A percentile compares a stretch with the other conserved stretches of the same genome.
phyloP scores from a whole-genome alignment of 78 protist genomes.

The Speleostelium caveatum region DNA sequence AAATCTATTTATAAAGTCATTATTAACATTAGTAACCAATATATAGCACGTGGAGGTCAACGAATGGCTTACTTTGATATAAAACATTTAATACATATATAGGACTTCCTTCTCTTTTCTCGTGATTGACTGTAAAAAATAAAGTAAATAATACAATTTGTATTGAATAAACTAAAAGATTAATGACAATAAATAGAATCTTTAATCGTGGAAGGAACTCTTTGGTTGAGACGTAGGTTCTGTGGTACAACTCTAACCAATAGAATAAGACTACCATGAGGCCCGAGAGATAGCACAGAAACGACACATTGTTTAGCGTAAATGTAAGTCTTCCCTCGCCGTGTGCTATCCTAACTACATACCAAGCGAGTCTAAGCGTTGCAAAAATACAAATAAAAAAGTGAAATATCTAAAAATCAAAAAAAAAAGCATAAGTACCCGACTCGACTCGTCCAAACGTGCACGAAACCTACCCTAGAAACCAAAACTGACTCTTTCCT shows the following conservation, averaged over 20 bases:
- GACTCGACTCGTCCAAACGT: not conserved
- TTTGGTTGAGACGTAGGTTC: slow-evolving; percentile 33
- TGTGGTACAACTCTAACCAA: slow-evolving; percentile 57
- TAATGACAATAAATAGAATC: not conserved
- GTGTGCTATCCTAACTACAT: slow-evolving; percentile 4
- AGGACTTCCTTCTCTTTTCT: slow-evolving; percentile 25
- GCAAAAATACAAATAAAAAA: slow-evolving; percentile 22
- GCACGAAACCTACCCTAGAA: slow-evolving; percentile 20
- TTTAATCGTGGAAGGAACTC: slow-evolving; percentile 35
- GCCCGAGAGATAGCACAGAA: slow-evolving; percentile 34
- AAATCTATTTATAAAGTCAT: not conserved
- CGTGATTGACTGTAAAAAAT: slow-evolving; percentile 19
- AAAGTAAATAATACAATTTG: slow-evolving; percentile 11
- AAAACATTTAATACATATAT: slow-evolving; percentile 20
- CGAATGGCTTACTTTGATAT: not conserved
- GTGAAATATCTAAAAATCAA: slow-evolving; percentile 11
- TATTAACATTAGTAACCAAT: not conserved
- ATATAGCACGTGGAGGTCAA: not conserved
- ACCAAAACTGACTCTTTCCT: slow-evolving; percentile 24
- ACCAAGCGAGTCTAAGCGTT: slow-evolving; percentile 47
- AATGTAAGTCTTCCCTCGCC: slow-evolving; percentile 57
- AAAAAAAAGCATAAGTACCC: not conserved
- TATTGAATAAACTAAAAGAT: not conserved
- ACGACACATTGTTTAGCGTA: slow-evolving; percentile 48
- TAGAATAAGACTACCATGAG: slow-evolving; percentile 49